Conservation (phyloP, 2,329 filamentous ascomycete genomes). For the Colletotrichum tamarilloi region DNA sequence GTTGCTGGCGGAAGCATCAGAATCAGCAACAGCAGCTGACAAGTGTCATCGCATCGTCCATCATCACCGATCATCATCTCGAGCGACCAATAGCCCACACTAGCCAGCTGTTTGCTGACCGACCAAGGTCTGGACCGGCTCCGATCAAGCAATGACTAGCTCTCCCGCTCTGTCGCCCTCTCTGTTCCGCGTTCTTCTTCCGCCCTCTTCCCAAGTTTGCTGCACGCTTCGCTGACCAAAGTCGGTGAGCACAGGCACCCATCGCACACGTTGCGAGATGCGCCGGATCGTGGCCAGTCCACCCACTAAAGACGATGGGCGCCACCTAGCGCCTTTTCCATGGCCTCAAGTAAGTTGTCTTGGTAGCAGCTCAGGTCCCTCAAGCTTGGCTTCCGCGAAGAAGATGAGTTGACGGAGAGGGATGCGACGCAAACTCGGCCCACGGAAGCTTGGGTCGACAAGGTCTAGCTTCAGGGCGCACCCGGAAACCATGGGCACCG, state of each 20-base stretch:
- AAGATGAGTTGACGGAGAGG: constrained; percentile 34
- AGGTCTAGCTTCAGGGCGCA: constrained; percentile 32
- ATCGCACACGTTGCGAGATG: constrained; percentile 22
- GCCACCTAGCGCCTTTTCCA: constrained; percentile 19
- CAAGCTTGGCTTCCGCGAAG: constrained; percentile 31
- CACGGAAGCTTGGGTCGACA: constrained; percentile 26
- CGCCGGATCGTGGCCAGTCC: constrained; percentile 7
- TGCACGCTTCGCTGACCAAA: constrained; percentile 17
- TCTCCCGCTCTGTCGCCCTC: neutral
- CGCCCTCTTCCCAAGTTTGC: neutral
- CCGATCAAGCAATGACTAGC: constrained; percentile 11
- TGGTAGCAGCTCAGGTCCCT: constrained; percentile 32
- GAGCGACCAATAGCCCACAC: constrained; percentile 1
- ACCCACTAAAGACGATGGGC: constrained; percentile 15
- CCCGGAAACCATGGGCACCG: constrained; percentile 7
- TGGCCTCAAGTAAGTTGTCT: constrained; percentile 32
- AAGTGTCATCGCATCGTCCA: constrained; percentile 9
- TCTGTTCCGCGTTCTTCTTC: neutral
- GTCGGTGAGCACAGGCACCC: constrained; percentile 23
- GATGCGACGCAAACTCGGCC: constrained; percentile 32
- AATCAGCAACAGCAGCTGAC: neutral
- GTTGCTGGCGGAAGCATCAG: neutral
- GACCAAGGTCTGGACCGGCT: neutral
- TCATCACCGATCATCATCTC: constrained; percentile 6
- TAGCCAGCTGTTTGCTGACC: constrained; percentile 30